Evolutionary conservation across 2,329 filamentous ascomycete genomes (phyloP).

Genomic region (Penicillium expansum): DNA sequence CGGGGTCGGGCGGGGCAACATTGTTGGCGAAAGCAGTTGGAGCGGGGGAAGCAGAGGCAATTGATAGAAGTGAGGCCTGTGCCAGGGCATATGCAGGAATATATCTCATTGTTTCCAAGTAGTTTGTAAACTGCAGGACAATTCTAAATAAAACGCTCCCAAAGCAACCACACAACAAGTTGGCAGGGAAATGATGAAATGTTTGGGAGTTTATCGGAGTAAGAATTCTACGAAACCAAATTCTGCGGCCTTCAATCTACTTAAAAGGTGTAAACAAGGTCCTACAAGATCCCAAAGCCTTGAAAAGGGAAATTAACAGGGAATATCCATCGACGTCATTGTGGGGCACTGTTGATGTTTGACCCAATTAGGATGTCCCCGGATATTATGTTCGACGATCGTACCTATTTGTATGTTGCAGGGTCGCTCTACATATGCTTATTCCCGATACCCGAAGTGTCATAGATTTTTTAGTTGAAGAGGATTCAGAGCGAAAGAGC

Average conservation of each 20-base stretch:
- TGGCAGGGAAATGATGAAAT: not conserved
- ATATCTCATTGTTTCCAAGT: not conserved
- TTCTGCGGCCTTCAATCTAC: not conserved
- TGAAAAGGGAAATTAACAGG: not conserved
- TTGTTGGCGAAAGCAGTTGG: slow-evolving; percentile 14
- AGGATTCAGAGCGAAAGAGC: too few species aligned
- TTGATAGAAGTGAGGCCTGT: slow-evolving; percentile 13
- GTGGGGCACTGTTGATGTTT: not conserved
- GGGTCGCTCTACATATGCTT: too few species aligned
- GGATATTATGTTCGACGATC: too few species aligned
- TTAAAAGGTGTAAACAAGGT: not conserved
- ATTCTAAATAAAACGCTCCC: not conserved
- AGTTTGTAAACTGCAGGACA: not conserved
- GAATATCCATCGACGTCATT: not conserved
- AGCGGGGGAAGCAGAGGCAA: slow-evolving; percentile 10
- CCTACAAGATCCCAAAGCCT: not conserved
- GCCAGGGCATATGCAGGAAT: not conserved
- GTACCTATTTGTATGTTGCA: too few species aligned
- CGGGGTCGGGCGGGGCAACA: slow-evolving; percentile 6
- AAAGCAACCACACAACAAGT: not conserved
- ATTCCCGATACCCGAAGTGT: too few species aligned
- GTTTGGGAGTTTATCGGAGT: not conserved
- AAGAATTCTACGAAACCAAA: not conserved
- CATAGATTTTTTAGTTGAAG: too few species aligned
- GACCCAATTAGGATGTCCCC: too few species aligned